Percentiles rank a stretch among this genome's conserved stretches.
phyloP scores from a whole-genome alignment of 352 stramenopile species.

The Phytophthora pini region DNA sequence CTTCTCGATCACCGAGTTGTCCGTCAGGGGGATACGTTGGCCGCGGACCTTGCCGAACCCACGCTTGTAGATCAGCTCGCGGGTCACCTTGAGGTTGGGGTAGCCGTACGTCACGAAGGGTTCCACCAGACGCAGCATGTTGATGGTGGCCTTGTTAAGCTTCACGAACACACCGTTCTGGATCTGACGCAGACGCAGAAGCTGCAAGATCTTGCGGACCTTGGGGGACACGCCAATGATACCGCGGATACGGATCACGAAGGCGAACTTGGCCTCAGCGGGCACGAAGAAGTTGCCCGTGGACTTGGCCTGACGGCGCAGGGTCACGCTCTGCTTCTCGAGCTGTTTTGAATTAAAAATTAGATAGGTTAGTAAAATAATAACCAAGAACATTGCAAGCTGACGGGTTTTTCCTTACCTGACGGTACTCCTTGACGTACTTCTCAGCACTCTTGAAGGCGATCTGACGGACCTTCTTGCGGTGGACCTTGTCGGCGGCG shows the following conservation, averaged over 20 bases:
- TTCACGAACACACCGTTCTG: constrained; percentile 99
- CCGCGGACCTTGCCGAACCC: constrained; percentile 99
- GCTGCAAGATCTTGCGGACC: constrained; percentile 98
- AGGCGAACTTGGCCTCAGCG: constrained; percentile 97
- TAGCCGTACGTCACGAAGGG: constrained; percentile 99
- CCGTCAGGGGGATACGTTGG: constrained; percentile 97
- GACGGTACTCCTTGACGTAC: constrained; percentile 98
- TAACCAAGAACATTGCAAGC: too few relatives aligned
- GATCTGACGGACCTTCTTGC: constrained; percentile 89
- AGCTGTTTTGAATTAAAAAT: constrained; percentile 41
- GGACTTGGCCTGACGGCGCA: constrained; percentile 96
- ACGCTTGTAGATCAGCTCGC: constrained; percentile 99
- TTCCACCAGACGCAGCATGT: constrained; percentile 99
- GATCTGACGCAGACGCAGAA: constrained; percentile 99
- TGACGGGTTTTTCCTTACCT: constrained; percentile 44
- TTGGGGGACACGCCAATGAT: constrained; percentile 95
- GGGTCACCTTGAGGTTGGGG: constrained; percentile 97
- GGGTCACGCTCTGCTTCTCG: constrained; percentile 93
- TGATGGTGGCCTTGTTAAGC: constrained; percentile 99
- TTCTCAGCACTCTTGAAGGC: constrained; percentile 97
- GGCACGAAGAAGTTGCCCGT: constrained; percentile 98
- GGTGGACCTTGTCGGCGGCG: constrained; percentile 80
- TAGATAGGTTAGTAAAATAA: too few relatives aligned
- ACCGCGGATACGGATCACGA: constrained; percentile 99
- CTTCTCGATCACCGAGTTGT: constrained; percentile 98